Evolutionary conservation across 768 basidiomycete genomes (phyloP).

Genomic region (Gymnopilus dilepis): DNA sequence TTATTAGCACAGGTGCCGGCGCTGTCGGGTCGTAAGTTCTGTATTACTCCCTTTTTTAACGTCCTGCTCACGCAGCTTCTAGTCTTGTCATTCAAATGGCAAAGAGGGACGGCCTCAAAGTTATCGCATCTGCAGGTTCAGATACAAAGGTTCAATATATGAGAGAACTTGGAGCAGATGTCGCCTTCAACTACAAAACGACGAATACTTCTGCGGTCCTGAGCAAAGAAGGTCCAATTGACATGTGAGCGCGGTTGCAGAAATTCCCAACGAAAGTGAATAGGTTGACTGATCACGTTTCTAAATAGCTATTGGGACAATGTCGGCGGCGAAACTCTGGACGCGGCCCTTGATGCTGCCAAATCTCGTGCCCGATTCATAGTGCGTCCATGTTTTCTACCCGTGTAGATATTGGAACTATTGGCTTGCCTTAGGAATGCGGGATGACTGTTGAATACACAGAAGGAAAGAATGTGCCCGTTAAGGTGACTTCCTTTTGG

Average conservation of each 20-base stretch:
- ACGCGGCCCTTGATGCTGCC: conserved; percentile 56
- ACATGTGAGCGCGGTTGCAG: too few species aligned
- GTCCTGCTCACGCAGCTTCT: too few species aligned
- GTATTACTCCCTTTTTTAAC: not conserved
- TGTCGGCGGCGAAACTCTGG: conserved; percentile 66
- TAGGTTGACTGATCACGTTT: not conserved
- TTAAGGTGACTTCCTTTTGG: conserved; percentile 28
- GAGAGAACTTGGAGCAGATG: conserved; percentile 66
- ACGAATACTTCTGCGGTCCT: conserved; percentile 55
- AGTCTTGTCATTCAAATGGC: conserved; percentile 58
- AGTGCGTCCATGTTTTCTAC: conserved; percentile 31
- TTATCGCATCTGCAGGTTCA: conserved; percentile 73
- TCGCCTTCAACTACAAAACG: conserved; percentile 79
- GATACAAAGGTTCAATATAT: conserved; percentile 73
- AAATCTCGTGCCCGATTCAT: conserved; percentile 53
- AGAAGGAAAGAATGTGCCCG: conserved; percentile 26
- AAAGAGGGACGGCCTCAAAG: conserved; percentile 57
- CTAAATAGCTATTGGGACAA: conserved; percentile 56
- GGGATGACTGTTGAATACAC: conserved; percentile 48
- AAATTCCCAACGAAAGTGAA: conserved; percentile 19
- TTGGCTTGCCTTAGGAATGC: conserved; percentile 38
- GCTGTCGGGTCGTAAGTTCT: conserved; percentile 66
- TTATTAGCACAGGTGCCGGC: conserved; percentile 47
- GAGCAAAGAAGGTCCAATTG: conserved; percentile 55
- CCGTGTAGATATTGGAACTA: not conserved